Evolutionary conservation across 2,329 filamentous ascomycete genomes (phyloP).

Genomic region (Hymenoscyphus infarciens): DNA sequence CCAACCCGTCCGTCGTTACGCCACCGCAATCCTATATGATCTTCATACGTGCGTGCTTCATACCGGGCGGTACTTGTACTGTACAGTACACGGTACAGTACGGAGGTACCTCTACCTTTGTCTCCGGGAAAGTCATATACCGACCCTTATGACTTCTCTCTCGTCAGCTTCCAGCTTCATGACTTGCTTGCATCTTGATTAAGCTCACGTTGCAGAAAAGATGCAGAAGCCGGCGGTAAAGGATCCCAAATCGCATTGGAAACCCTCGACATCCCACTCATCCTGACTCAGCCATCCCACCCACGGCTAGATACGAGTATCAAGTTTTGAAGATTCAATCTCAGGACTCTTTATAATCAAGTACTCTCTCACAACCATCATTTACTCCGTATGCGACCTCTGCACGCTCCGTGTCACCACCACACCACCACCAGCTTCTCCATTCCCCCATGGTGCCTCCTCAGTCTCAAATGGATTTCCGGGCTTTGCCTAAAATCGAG

Average conservation of each 20-base stretch:
- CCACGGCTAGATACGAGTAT: neutral
- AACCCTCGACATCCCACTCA: neutral
- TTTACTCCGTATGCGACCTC: no score
- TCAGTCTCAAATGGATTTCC: constrained; percentile 38
- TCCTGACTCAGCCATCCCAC: neutral
- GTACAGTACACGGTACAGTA: no score
- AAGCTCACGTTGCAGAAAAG: neutral
- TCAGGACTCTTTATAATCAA: no score
- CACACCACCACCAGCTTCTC: neutral
- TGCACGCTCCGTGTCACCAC: neutral
- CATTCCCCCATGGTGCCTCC: constrained; percentile 4
- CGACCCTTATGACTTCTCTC: neutral
- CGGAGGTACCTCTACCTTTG: neutral
- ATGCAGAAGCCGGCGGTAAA: neutral
- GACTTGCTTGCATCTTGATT: no score
- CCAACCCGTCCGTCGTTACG: constrained; percentile 1
- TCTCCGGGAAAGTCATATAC: neutral
- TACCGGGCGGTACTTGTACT: no score
- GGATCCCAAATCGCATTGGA: neutral
- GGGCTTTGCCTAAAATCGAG: constrained; percentile 54
- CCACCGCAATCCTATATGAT: neutral
- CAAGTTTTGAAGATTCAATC: neutral
- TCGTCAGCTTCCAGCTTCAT: no score
- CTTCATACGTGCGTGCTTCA: neutral
- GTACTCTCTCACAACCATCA: no score